phyloP scores from a whole-genome alignment of 352 stramenopile genomes.

The Phytopythium sindhum region DNA sequence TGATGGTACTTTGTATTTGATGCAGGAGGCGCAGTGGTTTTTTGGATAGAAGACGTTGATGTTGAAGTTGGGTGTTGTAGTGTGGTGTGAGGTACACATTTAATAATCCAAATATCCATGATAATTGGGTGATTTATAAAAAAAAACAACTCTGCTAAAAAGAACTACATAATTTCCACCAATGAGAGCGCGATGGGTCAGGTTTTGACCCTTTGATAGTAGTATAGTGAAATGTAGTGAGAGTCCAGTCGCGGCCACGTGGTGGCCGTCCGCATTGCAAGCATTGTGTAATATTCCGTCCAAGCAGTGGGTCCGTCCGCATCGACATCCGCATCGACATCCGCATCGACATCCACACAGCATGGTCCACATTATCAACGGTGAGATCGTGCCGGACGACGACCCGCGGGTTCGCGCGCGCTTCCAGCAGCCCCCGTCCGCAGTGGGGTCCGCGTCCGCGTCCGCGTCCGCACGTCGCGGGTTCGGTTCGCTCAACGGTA shows the following conservation, averaged over 20 bases:
- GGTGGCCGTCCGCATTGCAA: background rate
- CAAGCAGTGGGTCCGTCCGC: conserved; percentile 2
- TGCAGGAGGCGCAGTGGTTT: background rate
- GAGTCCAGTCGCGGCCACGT: background rate
- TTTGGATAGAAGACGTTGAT: background rate
- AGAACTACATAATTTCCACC: background rate
- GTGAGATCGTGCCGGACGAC: conserved; percentile 83
- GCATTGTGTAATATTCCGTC: background rate
- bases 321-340: background rate
- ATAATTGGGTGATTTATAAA: too few species aligned
- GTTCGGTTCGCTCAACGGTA: conserved; percentile 17
- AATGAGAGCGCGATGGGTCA: background rate
- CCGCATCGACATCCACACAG: background rate
- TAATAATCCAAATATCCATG: too few species aligned
- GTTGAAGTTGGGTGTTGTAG: conserved; percentile 4
- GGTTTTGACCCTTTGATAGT: background rate
- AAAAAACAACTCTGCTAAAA: too few species aligned
- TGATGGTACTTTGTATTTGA: background rate
- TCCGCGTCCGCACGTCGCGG: conserved; percentile 9
- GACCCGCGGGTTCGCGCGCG: conserved; percentile 63
- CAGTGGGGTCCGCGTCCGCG: background rate
- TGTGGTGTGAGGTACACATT: too few species aligned
- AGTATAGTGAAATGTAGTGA: background rate
- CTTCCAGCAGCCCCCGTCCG: conserved; percentile 13
- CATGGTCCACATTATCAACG: conserved; percentile 90